A percentile compares a stretch with the other conserved stretches of the same genome.
Conservation (phyloP, 495 filamentous ascomycete genomes). For the Aspergillus campestris region DNA sequence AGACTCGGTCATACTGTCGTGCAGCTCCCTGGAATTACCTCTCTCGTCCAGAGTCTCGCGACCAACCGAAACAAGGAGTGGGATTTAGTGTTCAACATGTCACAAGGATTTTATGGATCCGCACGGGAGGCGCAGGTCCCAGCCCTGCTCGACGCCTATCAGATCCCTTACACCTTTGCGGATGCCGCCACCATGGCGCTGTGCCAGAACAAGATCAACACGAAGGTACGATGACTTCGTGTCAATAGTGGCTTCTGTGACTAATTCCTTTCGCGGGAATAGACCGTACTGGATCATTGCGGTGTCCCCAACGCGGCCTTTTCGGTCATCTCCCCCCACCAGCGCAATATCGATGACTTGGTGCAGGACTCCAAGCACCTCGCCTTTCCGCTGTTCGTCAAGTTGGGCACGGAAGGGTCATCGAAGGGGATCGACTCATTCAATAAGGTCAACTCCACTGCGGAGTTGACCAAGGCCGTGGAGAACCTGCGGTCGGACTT, state of each 20-base stretch:
- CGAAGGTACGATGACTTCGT: slow-evolving; percentile 12
- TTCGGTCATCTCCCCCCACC: not conserved
- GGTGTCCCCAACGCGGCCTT: slow-evolving; percentile 15
- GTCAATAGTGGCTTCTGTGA: not conserved
- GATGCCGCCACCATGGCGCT: slow-evolving; percentile 18
- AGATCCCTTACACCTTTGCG: slow-evolving; percentile 15
- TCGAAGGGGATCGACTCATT: slow-evolving; percentile 11
- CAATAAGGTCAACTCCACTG: slow-evolving; percentile 11
- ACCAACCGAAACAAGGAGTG: slow-evolving; percentile 6
- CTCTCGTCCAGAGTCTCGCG: slow-evolving; percentile 11
- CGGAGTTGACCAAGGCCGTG: slow-evolving; percentile 4
- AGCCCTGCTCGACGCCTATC: slow-evolving; percentile 18
- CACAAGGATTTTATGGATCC: slow-evolving; percentile 14
- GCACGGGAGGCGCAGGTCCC: slow-evolving; percentile 19
- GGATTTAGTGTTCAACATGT: slow-evolving; percentile 17
- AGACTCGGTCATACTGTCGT: slow-evolving; percentile 6
- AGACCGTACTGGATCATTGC: slow-evolving; percentile 13
- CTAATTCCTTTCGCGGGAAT: not conserved
- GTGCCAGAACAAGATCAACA: slow-evolving; percentile 17
- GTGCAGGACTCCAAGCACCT: not conserved
- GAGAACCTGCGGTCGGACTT: slow-evolving; percentile 5
- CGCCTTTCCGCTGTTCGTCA: slow-evolving; percentile 14
- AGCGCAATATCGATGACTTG: not conserved
- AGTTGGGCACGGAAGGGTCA: slow-evolving; percentile 10
- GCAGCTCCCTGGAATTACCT: slow-evolving; percentile 7